Evolutionary conservation across 306 rosid genomes (phyloP).

Genomic region (Trifolium repens): DNA sequence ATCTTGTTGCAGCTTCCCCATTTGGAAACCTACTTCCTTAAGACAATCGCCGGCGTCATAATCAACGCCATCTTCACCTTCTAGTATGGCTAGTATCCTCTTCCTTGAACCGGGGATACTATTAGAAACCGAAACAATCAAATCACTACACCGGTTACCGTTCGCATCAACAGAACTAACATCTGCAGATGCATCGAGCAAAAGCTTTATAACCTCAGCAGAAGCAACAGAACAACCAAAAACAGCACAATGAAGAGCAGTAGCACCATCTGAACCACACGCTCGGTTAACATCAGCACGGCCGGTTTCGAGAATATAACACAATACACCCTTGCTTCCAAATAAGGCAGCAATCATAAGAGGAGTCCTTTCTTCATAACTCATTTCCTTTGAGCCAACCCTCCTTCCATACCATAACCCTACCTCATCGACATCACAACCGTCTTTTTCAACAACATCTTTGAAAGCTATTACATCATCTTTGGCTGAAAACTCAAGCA

Average conservation of each 20-base stretch:
- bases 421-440: neutral
- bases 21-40: neutral
- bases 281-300: neutral
- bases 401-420: neutral
- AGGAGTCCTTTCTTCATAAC: neutral
- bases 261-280: neutral
- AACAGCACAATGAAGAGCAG: neutral
- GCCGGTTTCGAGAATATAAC: neutral
- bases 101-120: neutral
- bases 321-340: neutral
- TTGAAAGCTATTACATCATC: neutral
- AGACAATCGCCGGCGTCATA: no score
- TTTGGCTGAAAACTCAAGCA: neutral
- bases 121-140: neutral
- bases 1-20: neutral
- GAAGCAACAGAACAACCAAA: neutral
- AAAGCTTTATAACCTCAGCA: neutral
- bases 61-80: neutral
- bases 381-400: neutral
- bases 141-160: neutral
- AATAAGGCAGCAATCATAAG: neutral
- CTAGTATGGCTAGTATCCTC: neutral
- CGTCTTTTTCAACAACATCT: neutral
- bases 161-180: neutral
- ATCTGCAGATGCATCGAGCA: neutral